Evolutionary conservation across 805 yeast species (phyloP).

Genomic region (Pichia nanzhaoensis): DNA sequence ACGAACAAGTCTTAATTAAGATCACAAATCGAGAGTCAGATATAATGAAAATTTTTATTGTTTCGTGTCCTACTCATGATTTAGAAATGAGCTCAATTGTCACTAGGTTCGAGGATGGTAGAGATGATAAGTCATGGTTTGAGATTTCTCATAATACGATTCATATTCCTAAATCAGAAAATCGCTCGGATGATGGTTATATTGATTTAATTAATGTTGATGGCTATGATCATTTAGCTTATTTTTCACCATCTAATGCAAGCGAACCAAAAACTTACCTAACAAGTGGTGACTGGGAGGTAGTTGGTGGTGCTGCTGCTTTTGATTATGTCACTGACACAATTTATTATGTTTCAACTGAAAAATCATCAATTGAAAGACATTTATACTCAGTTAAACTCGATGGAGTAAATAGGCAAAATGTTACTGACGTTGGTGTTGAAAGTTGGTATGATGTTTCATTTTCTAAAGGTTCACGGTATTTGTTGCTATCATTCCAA

Average conservation of each 20-base stretch:
- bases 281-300: constrained; percentile 85
- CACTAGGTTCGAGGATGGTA: constrained; percentile 42
- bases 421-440: constrained; percentile 43
- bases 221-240: constrained; percentile 73
- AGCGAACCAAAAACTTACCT: constrained; percentile 45
- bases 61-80: constrained; percentile 35
- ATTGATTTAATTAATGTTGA: constrained; percentile 66
- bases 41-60: constrained; percentile 47
- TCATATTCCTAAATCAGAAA: constrained; percentile 47
- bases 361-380: constrained; percentile 73
- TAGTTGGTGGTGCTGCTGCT: constrained; percentile 62
- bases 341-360: constrained; percentile 67
- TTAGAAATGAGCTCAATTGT: constrained; percentile 27
- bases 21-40: constrained; percentile 64
- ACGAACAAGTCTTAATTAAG: constrained; percentile 43
- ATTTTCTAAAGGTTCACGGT: constrained; percentile 76
- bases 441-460: constrained; percentile 66
- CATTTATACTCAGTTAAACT: constrained; percentile 70
- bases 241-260: constrained; percentile 64
- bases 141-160: constrained; percentile 63
- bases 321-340: constrained; percentile 48
- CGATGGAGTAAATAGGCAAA: constrained; percentile 35
- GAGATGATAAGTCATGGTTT: constrained; percentile 60
- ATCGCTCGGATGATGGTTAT: constrained; percentile 58
- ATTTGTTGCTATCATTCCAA: constrained; percentile 56